Evolutionary conservation across 2,329 filamentous ascomycete genomes (phyloP), one percentile per base, ranked within the genome.

Genomic region (Fusarium anguioides): DNA sequence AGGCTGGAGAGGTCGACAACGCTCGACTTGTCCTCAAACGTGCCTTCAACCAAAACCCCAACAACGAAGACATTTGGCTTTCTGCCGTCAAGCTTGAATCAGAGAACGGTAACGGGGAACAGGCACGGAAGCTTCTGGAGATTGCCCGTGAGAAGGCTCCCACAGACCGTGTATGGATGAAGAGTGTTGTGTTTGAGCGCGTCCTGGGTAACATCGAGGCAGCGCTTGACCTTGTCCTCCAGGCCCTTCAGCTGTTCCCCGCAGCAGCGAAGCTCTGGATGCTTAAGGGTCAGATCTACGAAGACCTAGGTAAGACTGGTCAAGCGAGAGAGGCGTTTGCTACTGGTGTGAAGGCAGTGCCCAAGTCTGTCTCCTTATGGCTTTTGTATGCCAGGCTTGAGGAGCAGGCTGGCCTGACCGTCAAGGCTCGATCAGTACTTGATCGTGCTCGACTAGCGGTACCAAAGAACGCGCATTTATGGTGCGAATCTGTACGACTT

Each of bases 251-350:
- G 68, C 86, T 93, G 11, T 99, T 97, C 81, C 95, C 96, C 1
- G 87, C 89, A 41, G 88, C 91, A 14, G 86, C 93, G 50, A 98
- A 98, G 80, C 85, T 99, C 23, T 97, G 95, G 91, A 97, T 98
- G 92, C 92, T 97, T 83, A 99, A 99, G 80, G 96, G 96, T 0
- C 96, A 99, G 76, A 96, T 98, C 65, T 99, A 99, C 83, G 92
- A 97, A 75, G 86, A 89, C 40, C 86, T 94, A 44, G 89, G 87
- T 71, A 94, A 93, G 80, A 81, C 91, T 15, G 89, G 91, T 0
- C 92, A 96, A 78, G 96, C 96, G 5, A 89, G 96, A 44, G 94
- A 98, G 77, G 94, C 95, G 0, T 98, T 96, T 79, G 88, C 87
- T 60, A 91, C 92, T 6, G 96, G 96, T 33, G 96, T 95, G 37